These are phyloP conservation scores for Hamigera avellanea DNA, from an alignment of 495 filamentous ascomycete species.

Conservation along the genomic window DNA sequence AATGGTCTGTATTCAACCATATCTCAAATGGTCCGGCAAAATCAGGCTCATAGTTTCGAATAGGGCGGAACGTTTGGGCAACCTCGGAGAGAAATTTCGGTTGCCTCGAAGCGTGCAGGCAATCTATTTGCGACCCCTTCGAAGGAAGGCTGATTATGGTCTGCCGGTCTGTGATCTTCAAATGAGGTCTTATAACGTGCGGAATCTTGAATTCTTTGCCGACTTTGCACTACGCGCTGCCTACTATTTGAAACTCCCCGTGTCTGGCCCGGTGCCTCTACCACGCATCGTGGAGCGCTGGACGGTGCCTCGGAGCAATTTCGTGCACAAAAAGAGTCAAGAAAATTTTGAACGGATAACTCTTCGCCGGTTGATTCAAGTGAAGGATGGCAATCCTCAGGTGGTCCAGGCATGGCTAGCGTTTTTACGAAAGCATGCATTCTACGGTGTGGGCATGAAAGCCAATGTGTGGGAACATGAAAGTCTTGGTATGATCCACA, in stretches of 20 bases:
- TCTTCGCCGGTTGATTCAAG: constrained; percentile 75
- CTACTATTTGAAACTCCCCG: constrained; percentile 83
- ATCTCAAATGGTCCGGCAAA: background rate
- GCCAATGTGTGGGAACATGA: constrained; percentile 90
- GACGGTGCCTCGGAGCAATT: constrained; percentile 84
- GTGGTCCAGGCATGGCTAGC: constrained; percentile 83
- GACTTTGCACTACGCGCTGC: constrained; percentile 93
- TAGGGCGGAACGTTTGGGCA: constrained; percentile 28
- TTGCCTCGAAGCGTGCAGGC: constrained; percentile 71
- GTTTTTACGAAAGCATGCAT: constrained; percentile 79
- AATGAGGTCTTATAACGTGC: constrained; percentile 79
- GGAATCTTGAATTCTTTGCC: constrained; percentile 86
- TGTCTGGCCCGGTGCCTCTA: constrained; percentile 78
- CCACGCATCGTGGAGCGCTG: constrained; percentile 79
- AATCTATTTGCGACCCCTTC: constrained; percentile 74
- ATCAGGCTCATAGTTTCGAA: background rate
- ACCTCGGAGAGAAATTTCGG: constrained; percentile 32
- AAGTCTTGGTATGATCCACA: constrained; percentile 42
- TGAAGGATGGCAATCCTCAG: constrained; percentile 85
- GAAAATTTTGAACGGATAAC: constrained; percentile 96
- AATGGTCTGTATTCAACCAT: constrained; percentile 14
- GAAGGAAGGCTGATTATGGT: constrained; percentile 58
- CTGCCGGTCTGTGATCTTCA: constrained; percentile 84
- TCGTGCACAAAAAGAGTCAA: constrained; percentile 93
- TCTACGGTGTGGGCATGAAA: constrained; percentile 96